Conservation (phyloP, 2,329 filamentous ascomycete species). For the Aureobasidium leucospermi region DNA sequence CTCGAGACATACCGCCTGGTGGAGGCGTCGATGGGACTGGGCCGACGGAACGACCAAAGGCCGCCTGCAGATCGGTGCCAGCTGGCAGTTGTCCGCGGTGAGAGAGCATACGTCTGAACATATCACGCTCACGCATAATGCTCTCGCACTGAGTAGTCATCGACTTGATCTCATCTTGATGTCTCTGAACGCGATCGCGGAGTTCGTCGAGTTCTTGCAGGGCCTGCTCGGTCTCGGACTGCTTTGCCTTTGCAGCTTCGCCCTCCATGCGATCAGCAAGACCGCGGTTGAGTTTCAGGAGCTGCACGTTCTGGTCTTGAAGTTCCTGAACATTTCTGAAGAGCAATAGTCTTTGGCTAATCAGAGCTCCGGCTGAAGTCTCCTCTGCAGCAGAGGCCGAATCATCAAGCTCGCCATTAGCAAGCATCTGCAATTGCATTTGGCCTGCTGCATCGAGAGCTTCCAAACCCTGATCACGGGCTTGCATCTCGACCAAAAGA, state of each 20-base stretch:
- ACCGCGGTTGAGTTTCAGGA: conserved; percentile 74
- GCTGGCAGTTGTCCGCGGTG: conserved; percentile 58
- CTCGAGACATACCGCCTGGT: conserved; percentile 29
- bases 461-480: conserved; percentile 70
- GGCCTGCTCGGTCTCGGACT: conserved; percentile 48
- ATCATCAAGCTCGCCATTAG: conserved; percentile 66
- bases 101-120: conserved; percentile 91
- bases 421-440: conserved; percentile 67
- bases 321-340: conserved; percentile 82
- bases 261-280: conserved; percentile 86
- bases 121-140: conserved; percentile 91
- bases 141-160: conserved; percentile 81
- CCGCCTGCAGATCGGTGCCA: conserved; percentile 56
- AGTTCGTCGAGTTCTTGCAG: conserved; percentile 66
- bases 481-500: conserved; percentile 77
- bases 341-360: conserved; percentile 79
- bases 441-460: conserved; percentile 65
- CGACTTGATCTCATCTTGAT: conserved; percentile 76
- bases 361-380: conserved; percentile 79
- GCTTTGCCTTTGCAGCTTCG: conserved; percentile 63
- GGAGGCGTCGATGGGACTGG: conserved; percentile 39
- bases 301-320: conserved; percentile 78
- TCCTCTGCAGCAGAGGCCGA: conserved; percentile 62
- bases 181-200: conserved; percentile 66
- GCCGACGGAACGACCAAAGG: conserved; percentile 65